phyloP scores from a whole-genome alignment of 1,284 basidiomycete species.

The Termitomyces sp. region DNA sequence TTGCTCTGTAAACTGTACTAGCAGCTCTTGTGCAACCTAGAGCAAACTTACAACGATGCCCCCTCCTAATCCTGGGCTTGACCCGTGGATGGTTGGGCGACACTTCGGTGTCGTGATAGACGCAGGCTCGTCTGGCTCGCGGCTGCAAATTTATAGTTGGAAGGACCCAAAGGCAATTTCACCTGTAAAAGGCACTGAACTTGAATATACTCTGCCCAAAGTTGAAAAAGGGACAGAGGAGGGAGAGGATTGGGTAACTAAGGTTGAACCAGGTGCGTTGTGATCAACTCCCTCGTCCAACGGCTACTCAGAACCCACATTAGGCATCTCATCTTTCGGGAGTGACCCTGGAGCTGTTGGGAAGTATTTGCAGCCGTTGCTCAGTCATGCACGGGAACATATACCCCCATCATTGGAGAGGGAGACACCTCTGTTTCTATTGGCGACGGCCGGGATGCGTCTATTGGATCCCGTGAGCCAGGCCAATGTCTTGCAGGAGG shows the following conservation, averaged over 20 bases:
- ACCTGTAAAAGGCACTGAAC: slow-evolving; percentile 38
- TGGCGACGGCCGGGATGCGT: slow-evolving; percentile 98
- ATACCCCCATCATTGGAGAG: slow-evolving; percentile 82
- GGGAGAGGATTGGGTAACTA: slow-evolving; percentile 83
- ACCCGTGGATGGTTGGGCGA: slow-evolving; percentile 72
- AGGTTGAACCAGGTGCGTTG: slow-evolving; percentile 87
- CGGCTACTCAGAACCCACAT: not conserved
- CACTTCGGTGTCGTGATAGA: slow-evolving; percentile 96
- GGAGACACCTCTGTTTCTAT: slow-evolving; percentile 87
- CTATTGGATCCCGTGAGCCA: slow-evolving; percentile 71
- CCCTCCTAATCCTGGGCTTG: slow-evolving; percentile 53
- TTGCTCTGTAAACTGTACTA: slow-evolving; percentile 1
- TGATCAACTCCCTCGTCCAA: not conserved
- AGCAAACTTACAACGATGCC: slow-evolving; percentile 44
- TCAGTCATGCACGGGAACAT: slow-evolving; percentile 78
- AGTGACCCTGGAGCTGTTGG: slow-evolving; percentile 66
- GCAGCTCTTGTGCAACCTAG: not conserved
- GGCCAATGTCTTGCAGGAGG: slow-evolving; percentile 64
- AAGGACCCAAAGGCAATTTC: slow-evolving; percentile 65
- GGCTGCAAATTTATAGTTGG: slow-evolving; percentile 98
- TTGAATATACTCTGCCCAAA: slow-evolving; percentile 59
- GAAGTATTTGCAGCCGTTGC: slow-evolving; percentile 75
- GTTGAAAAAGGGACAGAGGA: slow-evolving; percentile 88
- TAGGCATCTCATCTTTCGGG: slow-evolving; percentile 87
- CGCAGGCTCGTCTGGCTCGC: slow-evolving; percentile 94